phyloP scores from a whole-genome alignment of 2,329 filamentous ascomycete species.

The Thielaviopsis ethacetica region DNA sequence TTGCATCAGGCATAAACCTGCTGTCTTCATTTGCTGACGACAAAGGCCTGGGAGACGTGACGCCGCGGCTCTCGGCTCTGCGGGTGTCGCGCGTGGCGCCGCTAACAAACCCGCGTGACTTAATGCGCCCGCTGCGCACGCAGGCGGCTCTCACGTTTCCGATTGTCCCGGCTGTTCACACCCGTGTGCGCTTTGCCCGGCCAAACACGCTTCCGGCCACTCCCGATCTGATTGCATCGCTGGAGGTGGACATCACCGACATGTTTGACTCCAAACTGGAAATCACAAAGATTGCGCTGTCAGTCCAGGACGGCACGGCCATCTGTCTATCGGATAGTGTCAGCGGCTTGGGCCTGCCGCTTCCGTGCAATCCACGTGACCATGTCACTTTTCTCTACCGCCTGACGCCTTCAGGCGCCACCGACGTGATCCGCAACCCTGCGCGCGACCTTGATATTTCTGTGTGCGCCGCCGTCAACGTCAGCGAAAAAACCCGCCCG shows the following conservation, averaged over 20 bases:
- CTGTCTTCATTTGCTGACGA: constrained; percentile 57
- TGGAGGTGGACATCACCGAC: constrained; percentile 59
- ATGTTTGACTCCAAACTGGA: constrained; percentile 51
- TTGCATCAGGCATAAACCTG: constrained; percentile 58
- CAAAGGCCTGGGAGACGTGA: constrained; percentile 41
- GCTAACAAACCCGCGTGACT: constrained; percentile 43
- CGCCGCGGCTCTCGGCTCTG: constrained; percentile 54
- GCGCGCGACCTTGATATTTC: constrained; percentile 39
- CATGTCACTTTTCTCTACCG: constrained; percentile 62
- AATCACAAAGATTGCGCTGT: constrained; percentile 41
- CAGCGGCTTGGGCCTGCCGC: constrained; percentile 33
- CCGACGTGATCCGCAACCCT: constrained; percentile 28
- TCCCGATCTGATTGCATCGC: constrained; percentile 47
- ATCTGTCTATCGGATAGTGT: constrained; percentile 19
- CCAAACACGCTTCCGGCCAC: constrained; percentile 41
- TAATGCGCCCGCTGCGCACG: constrained; percentile 46
- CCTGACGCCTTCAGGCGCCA: constrained; percentile 36
- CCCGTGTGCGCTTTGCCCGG: constrained; percentile 54
- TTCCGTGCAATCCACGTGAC: constrained; percentile 52
- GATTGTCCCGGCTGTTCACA: constrained; percentile 54
- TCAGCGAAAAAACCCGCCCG: constrained; percentile 41
- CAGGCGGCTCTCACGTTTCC: constrained; percentile 45
- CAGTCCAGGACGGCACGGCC: constrained; percentile 40
- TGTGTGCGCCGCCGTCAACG: constrained; percentile 42
- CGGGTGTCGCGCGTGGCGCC: constrained; percentile 61